Evolutionary conservation across 2,329 filamentous ascomycete species (phyloP), one percentile per base, ranked within the genome.

Genomic region (Talaromyces sp.): DNA sequence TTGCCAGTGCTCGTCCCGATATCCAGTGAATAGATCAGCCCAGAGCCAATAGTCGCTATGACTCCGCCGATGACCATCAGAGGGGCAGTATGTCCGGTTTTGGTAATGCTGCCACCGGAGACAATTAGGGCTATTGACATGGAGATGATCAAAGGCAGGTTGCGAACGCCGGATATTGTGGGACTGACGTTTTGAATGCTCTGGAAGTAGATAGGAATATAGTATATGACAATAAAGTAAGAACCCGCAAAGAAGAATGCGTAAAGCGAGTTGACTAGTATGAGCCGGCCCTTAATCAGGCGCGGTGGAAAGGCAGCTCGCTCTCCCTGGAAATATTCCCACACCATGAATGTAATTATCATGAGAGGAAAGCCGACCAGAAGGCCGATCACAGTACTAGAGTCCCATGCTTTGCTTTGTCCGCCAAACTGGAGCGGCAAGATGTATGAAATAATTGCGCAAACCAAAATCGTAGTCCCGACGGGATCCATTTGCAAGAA

Each of bases 91-190:
- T 16, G 39, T 21, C 50, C 59, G 2, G 39, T 37, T 40, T 55
- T 46, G 12, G 59, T 46, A 9, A 61, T 56, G 28, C 8, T 25
- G 25, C 28, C 40, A 21, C 60, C 60, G 3, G 40, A 44, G 25
- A 21, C 28, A 21, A 61, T 11, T 0, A 28, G n/a, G 25, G 50
- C 14, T 46, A 56, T n/a, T 5, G 12, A n/a, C 25, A 48, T 23
- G 2, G 21, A 14, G 11, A 37, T 7, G 8, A 81, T 73, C 23
- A 78, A 66, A 14, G 79, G 75, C 6, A 81, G 66, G 59, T 77
- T 80, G 40, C 71, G 68, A 14, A 81, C 69, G 21, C 79, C 79
- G 12, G 72, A 76, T 23, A 64, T 54, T 18, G 70, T 67, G 0
- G 79, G 68, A 14, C 64, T 70, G 9, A 67, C 69, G 55, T 69